Conservation (phyloP, 495 filamentous ascomycete genomes). For the Penicillium coffeae region DNA sequence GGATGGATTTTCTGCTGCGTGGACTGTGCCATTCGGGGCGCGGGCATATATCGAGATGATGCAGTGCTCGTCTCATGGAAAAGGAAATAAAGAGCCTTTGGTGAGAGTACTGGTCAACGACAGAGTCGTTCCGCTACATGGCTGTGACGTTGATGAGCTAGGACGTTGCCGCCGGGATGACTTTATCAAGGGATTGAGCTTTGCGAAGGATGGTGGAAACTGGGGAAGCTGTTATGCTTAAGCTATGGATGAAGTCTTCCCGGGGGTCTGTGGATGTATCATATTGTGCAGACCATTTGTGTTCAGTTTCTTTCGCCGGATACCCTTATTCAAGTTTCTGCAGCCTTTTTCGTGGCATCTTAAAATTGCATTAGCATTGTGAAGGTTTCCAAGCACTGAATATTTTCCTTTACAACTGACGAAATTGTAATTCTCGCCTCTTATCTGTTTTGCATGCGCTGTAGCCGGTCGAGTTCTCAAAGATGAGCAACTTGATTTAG, state of each 20-base stretch:
- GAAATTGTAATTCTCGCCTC: too few relatives aligned
- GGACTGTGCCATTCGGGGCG: conserved; percentile 76
- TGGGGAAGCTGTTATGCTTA: conserved; percentile 65
- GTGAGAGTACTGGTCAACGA: conserved; percentile 81
- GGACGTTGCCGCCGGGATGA: conserved; percentile 62
- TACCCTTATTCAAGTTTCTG: not conserved
- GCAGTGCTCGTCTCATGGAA: conserved; percentile 46
- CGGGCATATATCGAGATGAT: conserved; percentile 83
- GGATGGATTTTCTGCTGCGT: conserved; percentile 61
- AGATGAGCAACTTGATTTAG: too few relatives aligned
- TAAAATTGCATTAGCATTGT: too few relatives aligned
- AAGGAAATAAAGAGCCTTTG: conserved; percentile 47
- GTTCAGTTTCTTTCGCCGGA: not conserved
- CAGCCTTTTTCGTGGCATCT: not conserved
- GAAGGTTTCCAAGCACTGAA: too few relatives aligned
- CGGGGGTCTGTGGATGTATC: not conserved
- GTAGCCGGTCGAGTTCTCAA: too few relatives aligned
- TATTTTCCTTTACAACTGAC: too few relatives aligned
- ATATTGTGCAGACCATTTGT: not conserved
- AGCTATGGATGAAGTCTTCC: not conserved
- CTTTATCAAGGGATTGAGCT: conserved; percentile 69
- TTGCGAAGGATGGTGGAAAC: conserved; percentile 62
- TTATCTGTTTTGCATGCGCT: too few relatives aligned
- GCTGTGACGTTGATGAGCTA: conserved; percentile 60
- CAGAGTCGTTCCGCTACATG: conserved; percentile 65